Conservation (phyloP, 306 rosid genomes). For the Dryas drummondii region DNA sequence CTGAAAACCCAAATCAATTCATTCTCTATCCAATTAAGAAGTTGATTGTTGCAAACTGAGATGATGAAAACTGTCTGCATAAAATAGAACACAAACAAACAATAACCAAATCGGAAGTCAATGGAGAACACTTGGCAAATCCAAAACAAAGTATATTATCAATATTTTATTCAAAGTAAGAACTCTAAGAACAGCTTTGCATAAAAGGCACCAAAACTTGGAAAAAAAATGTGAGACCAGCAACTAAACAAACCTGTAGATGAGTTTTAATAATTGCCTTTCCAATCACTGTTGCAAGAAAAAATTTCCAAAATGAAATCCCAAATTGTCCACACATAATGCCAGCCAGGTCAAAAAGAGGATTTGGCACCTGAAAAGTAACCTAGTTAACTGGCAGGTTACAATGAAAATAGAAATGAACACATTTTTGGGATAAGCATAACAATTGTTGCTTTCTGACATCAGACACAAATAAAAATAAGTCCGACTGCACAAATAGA, state of each 20-base stretch:
- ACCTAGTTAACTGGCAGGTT: constrained; percentile 20
- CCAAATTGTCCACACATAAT: constrained; percentile 99
- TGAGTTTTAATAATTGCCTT: constrained; percentile 95
- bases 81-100: constrained; percentile 4
- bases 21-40: constrained; percentile 91
- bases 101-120: constrained; percentile 15
- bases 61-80: constrained; percentile 81
- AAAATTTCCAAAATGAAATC: constrained; percentile 84
- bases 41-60: constrained; percentile 95
- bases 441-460: not conserved
- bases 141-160: not conserved
- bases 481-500: not conserved
- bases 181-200: not conserved
- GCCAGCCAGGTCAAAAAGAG: constrained; percentile 98
- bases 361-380: constrained; percentile 87
- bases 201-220: not conserved
- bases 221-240: not conserved
- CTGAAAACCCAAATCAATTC: constrained; percentile 88
- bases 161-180: not conserved
- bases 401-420: constrained; percentile 3
- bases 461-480: not conserved
- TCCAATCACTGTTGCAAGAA: constrained; percentile 84
- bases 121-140: not conserved
- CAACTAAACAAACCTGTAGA: constrained; percentile 71
- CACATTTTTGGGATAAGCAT: not conserved